Conservation (phyloP, 1,139 yeast species). For the Yamadazyma atmosphaerica region DNA sequence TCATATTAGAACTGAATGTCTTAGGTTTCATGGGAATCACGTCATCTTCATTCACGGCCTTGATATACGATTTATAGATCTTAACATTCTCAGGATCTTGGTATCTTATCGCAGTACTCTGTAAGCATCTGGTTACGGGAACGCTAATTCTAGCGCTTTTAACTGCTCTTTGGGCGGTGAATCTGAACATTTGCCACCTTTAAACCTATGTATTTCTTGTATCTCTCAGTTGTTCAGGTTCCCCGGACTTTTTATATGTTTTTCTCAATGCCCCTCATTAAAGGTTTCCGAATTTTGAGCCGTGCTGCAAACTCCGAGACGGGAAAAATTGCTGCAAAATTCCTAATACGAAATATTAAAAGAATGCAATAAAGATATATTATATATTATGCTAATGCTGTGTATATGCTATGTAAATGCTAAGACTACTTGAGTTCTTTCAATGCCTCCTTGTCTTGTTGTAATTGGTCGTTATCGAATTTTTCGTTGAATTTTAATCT, state of each 20-base stretch:
- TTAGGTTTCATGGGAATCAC: slow-evolving; percentile 25
- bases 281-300: background rate
- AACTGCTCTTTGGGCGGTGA: background rate
- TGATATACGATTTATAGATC: slow-evolving; percentile 20
- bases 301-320: slow-evolving; percentile 1
- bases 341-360: background rate
- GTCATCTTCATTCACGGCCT: slow-evolving; percentile 22
- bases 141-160: background rate
- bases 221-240: background rate
- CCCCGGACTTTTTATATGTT: background rate
- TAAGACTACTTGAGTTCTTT: slow-evolving; percentile 21
- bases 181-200: too few relatives aligned
- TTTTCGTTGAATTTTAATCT: slow-evolving; percentile 37
- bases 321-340: background rate
- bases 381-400: background rate
- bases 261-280: background rate
- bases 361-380: background rate
- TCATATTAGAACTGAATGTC: slow-evolving; percentile 24
- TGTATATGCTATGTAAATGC: background rate
- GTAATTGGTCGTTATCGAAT: slow-evolving; percentile 32
- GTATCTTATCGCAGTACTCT: background rate
- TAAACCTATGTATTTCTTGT: too few relatives aligned
- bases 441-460: slow-evolving; percentile 34
- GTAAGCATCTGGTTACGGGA: background rate
- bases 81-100: slow-evolving; percentile 2